Evolutionary conservation across 2,329 filamentous ascomycete species (phyloP).

Genomic region (Monosporascus sp.): DNA sequence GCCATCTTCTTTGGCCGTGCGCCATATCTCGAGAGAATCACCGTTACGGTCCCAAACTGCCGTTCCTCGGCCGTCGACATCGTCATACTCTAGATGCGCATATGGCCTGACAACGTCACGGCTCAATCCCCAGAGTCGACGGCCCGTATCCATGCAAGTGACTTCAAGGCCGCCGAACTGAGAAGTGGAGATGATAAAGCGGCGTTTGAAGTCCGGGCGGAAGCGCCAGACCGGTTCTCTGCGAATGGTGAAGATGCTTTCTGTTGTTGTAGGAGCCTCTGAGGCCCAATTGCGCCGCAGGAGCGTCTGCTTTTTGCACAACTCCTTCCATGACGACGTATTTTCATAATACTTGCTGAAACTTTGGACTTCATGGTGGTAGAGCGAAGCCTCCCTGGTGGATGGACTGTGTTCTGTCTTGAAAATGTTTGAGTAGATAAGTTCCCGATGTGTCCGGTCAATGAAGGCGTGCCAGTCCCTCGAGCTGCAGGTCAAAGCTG

Average conservation of each 20-base stretch:
- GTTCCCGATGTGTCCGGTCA: constrained; percentile 11
- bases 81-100: constrained; percentile 42
- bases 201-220: constrained; percentile 39
- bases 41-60: constrained; percentile 39
- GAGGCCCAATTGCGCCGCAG: constrained; percentile 34
- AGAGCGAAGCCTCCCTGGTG: background rate
- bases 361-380: constrained; percentile 6
- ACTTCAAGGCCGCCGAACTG: constrained; percentile 40
- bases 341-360: constrained; percentile 30
- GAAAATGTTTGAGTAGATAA: constrained; percentile 9
- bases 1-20: constrained; percentile 27
- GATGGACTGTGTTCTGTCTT: constrained; percentile 3
- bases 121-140: constrained; percentile 29
- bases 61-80: constrained; percentile 26
- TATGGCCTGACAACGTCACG: constrained; percentile 32
- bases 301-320: constrained; percentile 35
- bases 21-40: constrained; percentile 40
- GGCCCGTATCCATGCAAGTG: constrained; percentile 39
- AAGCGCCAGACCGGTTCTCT: constrained; percentile 40
- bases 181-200: constrained; percentile 39
- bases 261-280: constrained; percentile 27
- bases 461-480: constrained; percentile 17
- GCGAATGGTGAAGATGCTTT: constrained; percentile 35
- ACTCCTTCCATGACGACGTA: constrained; percentile 35
- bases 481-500: constrained; percentile 8